Conservation (phyloP, 1,284 basidiomycete genomes). For the Ustilago trichophora region DNA sequence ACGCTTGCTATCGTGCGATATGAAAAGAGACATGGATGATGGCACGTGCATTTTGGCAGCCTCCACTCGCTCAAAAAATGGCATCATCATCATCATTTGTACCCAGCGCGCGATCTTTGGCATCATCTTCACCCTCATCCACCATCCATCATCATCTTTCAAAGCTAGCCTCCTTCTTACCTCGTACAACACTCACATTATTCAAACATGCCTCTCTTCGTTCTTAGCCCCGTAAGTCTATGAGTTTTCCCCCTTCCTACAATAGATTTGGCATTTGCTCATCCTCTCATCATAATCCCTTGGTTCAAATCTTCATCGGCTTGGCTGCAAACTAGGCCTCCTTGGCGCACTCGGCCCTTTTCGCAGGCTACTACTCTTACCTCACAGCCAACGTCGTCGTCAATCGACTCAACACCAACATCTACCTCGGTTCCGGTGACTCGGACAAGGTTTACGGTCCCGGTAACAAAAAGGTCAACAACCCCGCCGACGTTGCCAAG, state of each 20-base stretch:
- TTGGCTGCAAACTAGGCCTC: too few species aligned
- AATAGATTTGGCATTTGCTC: too few species aligned
- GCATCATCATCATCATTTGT: too few species aligned
- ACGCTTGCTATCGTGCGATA: too few species aligned
- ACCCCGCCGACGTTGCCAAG: conserved; percentile 45
- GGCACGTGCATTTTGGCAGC: neutral
- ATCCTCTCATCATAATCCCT: too few species aligned
- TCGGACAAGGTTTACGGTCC: conserved; percentile 27
- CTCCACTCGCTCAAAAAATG: neutral
- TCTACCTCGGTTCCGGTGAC: conserved; percentile 50
- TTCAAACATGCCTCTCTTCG: conserved; percentile 65
- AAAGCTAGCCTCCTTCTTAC: neutral
- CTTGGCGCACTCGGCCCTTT: conserved; percentile 65
- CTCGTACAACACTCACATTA: neutral
- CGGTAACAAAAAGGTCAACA: conserved; percentile 23
- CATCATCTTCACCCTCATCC: too few species aligned
- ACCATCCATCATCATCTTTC: too few species aligned
- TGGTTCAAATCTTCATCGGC: too few species aligned
- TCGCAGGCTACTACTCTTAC: conserved; percentile 64
- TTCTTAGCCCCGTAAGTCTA: conserved; percentile 56
- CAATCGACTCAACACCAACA: conserved; percentile 55
- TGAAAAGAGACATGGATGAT: neutral
- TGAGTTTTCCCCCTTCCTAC: too few species aligned
- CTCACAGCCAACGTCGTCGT: conserved; percentile 53
- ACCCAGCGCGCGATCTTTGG: too few species aligned